A percentile compares a stretch with the other conserved stretches of the same genome.
Conservation (phyloP, 345 rosid species). For the Citrus trifoliata region DNA sequence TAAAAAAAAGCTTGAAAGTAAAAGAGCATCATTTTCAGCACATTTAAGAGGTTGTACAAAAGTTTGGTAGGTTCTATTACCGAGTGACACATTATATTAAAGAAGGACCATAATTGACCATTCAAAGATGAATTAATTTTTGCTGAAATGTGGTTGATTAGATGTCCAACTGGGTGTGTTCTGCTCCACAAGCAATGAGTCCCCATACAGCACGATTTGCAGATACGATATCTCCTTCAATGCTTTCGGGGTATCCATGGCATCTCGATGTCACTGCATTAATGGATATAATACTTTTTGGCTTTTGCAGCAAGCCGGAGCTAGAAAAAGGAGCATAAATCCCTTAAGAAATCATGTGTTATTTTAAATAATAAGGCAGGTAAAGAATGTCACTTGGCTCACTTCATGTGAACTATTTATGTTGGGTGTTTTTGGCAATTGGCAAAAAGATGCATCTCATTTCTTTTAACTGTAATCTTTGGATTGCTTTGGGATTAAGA, state of each 20-base stretch:
- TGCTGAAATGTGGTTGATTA: neutral
- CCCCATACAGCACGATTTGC: neutral
- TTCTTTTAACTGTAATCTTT: too few species aligned
- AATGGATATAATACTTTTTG: neutral
- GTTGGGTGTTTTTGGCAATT: too few species aligned
- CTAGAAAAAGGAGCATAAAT: neutral
- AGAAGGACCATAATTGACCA: too few species aligned
- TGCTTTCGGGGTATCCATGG: neutral
- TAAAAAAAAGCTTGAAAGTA: neutral
- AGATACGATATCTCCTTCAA: neutral
- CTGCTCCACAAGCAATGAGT: neutral
- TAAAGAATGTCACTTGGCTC: neutral
- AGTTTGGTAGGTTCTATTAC: neutral
- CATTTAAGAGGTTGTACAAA: neutral
- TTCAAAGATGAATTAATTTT: neutral
- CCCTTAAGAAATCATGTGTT: neutral
- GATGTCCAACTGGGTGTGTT: neutral
- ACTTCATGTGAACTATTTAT: neutral
- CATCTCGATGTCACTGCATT: neutral
- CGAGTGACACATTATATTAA: neutral
- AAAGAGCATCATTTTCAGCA: neutral
- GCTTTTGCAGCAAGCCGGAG: neutral
- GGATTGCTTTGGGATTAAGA: too few species aligned
- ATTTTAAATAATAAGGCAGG: neutral
- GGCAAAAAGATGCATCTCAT: too few species aligned